A percentile compares a stretch with the other conserved stretches of the same genome.
Conservation (phyloP, 257 asterid genomes). For the Nemophila menziesii region DNA sequence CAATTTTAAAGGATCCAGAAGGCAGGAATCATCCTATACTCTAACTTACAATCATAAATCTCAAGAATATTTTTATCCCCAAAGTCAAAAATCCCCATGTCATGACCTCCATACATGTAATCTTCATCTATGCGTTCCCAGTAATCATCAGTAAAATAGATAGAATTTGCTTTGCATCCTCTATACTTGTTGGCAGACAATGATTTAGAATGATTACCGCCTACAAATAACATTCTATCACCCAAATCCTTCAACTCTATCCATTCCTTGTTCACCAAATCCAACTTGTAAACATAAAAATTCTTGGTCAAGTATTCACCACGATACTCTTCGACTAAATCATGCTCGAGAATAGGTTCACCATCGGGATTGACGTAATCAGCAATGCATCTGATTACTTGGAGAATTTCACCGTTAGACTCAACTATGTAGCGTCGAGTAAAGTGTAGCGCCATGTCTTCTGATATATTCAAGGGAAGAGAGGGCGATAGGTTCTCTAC, state of each 20-base stretch:
- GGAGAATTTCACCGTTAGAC: constrained; percentile 5
- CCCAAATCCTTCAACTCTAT: constrained; percentile 6
- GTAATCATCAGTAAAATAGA: constrained; percentile 32
- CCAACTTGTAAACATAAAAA: constrained; percentile 19
- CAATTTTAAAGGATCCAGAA: constrained; percentile 20
- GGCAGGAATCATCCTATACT: constrained; percentile 14
- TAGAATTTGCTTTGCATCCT: constrained; percentile 13
- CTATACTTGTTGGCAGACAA: constrained; percentile 1
- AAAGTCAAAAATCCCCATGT: constrained; percentile 18
- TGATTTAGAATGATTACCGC: constrained; percentile 25
- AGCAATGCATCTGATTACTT: constrained; percentile 22
- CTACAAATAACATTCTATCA: constrained; percentile 18
- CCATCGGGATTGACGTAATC: constrained; percentile 22
- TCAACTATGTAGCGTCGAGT: constrained; percentile 16
- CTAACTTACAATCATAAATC: not conserved
- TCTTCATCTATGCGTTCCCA: constrained; percentile 25
- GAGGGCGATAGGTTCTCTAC: not conserved
- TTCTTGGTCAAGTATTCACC: constrained; percentile 19
- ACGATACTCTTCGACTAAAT: constrained; percentile 10
- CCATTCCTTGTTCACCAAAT: constrained; percentile 9
- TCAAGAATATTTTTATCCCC: constrained; percentile 11
- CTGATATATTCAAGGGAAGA: not conserved
- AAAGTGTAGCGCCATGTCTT: not conserved
- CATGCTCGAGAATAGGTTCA: constrained; percentile 18
- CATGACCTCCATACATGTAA: constrained; percentile 32